Evolutionary conservation across 2,329 filamentous ascomycete genomes (phyloP), one percentile per base, ranked within the genome.

Genomic region (Penicillium sp.): DNA sequence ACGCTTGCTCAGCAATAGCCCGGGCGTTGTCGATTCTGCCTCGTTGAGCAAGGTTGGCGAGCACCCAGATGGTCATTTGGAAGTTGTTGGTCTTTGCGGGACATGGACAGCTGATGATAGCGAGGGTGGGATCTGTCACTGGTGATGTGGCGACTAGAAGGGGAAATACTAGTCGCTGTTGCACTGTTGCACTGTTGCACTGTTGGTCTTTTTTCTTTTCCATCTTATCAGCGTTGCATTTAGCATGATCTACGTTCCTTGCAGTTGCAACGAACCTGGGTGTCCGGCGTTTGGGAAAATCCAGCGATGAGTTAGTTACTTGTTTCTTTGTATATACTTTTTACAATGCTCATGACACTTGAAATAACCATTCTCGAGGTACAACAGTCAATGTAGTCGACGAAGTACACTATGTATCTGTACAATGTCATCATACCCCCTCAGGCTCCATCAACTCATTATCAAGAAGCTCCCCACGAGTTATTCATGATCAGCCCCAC

Each of bases 31-130:
- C 17, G 70, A 70, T 5, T 79, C 77, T 45, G 80, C 79, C 8
- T 71, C 82, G 15, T 68, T 87, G 60, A 83, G 82, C 47, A 85
- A 84, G 68, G 74, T 85, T 50, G 82, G 79, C 22, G 84, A 86
- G 71, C 79, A 83, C 42, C 77, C 82, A 0, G 81, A 84, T 66
- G 85, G 84, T 1, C 82, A 85, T 64, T 76, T 85, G 30, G 82
- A 86, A 71, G 81, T 87, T 61, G 85, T 88, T 58, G 93, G 93
- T 0, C 80, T 97, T 56, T 92, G 93, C 6, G 92, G 91, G 2
- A 89, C 88, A 0, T 97, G 93, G 93, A 90, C 88, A n/a, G 89
- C 95, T 73, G 92, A 96, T 71, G 92, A 96, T 61, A 88, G 88
- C 56, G 93, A 87, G 65, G 86, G 86, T 26, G 86, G 86, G 0